These are phyloP conservation scores for Kluyveromyces sp. DNA, from an alignment of 1,139 yeast genomes.

Conservation along the genomic window DNA sequence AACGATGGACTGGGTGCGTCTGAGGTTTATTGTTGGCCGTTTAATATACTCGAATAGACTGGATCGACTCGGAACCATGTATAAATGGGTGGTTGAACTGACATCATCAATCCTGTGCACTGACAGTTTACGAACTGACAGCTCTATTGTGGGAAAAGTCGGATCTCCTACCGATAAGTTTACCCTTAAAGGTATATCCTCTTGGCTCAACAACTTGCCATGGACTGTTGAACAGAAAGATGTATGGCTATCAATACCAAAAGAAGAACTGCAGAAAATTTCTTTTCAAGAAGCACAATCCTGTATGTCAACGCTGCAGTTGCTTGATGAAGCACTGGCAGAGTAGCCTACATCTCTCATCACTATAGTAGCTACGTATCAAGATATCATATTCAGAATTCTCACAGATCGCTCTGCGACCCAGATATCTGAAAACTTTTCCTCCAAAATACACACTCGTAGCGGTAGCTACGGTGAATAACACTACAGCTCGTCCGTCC, in stretches of 20 bases:
- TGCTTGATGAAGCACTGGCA: background rate
- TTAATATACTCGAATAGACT: slow-evolving; percentile 73
- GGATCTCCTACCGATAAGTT: slow-evolving; percentile 1
- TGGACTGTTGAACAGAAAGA: slow-evolving; percentile 7
- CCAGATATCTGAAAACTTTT: too few relatives aligned
- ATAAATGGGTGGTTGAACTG: background rate
- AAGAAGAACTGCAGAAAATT: background rate
- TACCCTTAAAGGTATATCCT: background rate
- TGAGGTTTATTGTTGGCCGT: slow-evolving; percentile 44
- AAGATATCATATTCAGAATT: too few relatives aligned
- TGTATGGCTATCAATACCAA: slow-evolving; percentile 1
- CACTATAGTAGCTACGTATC: too few relatives aligned
- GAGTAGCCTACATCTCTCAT: background rate
- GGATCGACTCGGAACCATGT: slow-evolving; percentile 31
- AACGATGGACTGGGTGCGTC: slow-evolving; percentile 42
- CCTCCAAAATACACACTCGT: too few relatives aligned
- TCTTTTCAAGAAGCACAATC: slow-evolving; percentile 1
- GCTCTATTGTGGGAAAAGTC: background rate
- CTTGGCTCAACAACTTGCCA: slow-evolving; percentile 1
- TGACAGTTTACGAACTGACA: background rate
- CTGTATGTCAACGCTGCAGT: background rate
- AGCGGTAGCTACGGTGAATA: too few relatives aligned
- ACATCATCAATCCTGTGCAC: background rate
- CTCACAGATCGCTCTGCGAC: too few relatives aligned
- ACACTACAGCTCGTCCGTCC: background rate